These are phyloP conservation scores for Geotrichum siamense DNA, from an alignment of 1,139 yeast genomes.

Conservation along the genomic window DNA sequence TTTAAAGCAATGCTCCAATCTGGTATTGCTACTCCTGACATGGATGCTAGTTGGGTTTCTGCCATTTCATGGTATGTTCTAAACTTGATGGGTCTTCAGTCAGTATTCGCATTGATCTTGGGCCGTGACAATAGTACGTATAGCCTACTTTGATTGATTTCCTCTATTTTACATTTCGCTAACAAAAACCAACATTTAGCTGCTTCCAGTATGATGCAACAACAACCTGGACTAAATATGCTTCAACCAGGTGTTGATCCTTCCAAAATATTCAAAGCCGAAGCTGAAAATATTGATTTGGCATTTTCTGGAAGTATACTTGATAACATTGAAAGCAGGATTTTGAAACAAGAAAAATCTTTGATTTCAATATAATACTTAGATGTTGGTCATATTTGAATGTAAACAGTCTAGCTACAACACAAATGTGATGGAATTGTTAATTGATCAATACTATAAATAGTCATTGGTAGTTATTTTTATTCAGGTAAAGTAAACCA, in stretches of 20 bases:
- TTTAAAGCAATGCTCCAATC: conserved; percentile 89
- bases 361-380: no score
- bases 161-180: conserved; percentile 12
- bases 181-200: conserved; percentile 17
- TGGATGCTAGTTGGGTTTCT: conserved; percentile 91
- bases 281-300: conserved; percentile 72
- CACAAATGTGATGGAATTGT: not conserved
- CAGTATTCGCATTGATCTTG: conserved; percentile 67
- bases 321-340: conserved; percentile 59
- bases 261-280: conserved; percentile 52
- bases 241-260: conserved; percentile 45
- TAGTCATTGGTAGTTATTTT: not conserved
- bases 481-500: no score
- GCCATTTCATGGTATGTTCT: conserved; percentile 97
- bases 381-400: no score
- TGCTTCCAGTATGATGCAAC: conserved; percentile 23
- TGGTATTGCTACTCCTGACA: conserved; percentile 76
- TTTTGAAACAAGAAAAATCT: conserved; percentile 32
- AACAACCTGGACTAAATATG: conserved; percentile 31
- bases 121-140: conserved; percentile 41
- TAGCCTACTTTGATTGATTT: conserved; percentile 13
- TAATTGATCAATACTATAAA: not conserved
- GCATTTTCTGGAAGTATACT: conserved; percentile 51
- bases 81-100: conserved; percentile 74
- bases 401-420: no score